Evolutionary conservation across 352 stramenopile species (phyloP), one percentile per base, ranked within the genome.

Genomic region (Phytophthora constricta): DNA sequence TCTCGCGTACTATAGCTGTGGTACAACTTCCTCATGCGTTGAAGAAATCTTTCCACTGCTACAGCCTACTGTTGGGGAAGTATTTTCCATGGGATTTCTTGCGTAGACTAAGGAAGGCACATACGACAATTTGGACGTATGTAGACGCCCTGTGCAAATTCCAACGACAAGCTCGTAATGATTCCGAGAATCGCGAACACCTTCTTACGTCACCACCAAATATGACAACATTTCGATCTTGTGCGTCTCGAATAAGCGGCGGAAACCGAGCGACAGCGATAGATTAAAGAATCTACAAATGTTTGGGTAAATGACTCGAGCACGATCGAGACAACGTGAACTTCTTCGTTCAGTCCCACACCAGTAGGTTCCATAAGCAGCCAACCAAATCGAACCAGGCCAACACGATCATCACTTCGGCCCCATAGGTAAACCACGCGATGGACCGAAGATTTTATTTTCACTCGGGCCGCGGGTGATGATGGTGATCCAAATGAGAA

Each of bases 401-500:
- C 5, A 63, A 14, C 5, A 62, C 5, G 16, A 59, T 61, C 5
- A 76, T 56, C 23, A 58, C 10, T 27, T 73, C 63, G 1, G 63
- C 62, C 0, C 28, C 49, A 3, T 34, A 42, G 5, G 54, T 63
- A 8, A 72, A 34, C 13, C 33, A 37, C 39, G 4, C 22, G 10
- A 70, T 49, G 4, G 63, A 73, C 23, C 28, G 27, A 20, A 76
- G 53, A n/a, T 26, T 62, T 62, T 26, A 76, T 50, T 22, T 60
- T 55, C n/a, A 25, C 20, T 16, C 59, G 56, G n/a, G 65, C 42
- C 56, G 48, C 49, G 41, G 22, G 63, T 58, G 41, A 77, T 62
- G 58, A 71, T 59, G 1, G 65, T 65, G 65, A 77, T 71, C 56
- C 74, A 64, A 14, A 71, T 49, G 14, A 77, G 51, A 43, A 77